Evolutionary conservation across 176 grass and related monocot species (phyloP), one percentile per base, ranked within the genome.

Genomic region (Pontederia paniculata): DNA sequence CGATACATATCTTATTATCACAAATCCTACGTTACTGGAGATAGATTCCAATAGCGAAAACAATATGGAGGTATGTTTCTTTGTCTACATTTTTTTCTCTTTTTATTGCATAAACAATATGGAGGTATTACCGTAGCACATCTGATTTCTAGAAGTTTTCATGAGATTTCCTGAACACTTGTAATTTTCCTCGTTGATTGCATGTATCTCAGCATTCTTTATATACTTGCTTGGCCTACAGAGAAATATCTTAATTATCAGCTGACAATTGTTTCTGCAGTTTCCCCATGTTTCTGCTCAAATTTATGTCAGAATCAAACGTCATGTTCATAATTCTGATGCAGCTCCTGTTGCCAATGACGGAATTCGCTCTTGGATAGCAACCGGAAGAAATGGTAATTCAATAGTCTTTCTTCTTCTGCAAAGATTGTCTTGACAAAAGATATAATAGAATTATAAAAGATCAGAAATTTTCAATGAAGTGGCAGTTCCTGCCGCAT

Each of bases 21-120:
- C 77, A 5, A 85, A 95, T 76, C 78, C 89, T 73, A 74, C 73
- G 23, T 76, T 95, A 71, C 47, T 89, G 76, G 77, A 89, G 58
- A 89, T 95, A 72, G 88, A 95, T 47, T 83, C 77, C 31, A 78
- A 89, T 67, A 89, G 81, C 43, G 45, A 55, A 74, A 88, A 95
- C 57, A 95, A 95, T 21, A 82, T 60, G 70, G 89, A 95, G 89
- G 89, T 95, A 83, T 65, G 49, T 21, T 45, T 42, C 59, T 21
- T 63, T 57, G 43, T 53, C 17, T 20, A 55, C 28, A 37, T 6
- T 37, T 37, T 37, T n/a, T n/a, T n/a, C n/a, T n/a, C n/a, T n/a
- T 37, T 37, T 37, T 37, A 6, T 2, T 37, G 7, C 28, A 37
- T 37, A 37, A 37, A 37, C 1, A 37, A 37, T 37, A 37, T 37